phyloP scores from a whole-genome alignment of 2,329 filamentous ascomycete species.

The Phaeosphaeriaceae sp. region DNA sequence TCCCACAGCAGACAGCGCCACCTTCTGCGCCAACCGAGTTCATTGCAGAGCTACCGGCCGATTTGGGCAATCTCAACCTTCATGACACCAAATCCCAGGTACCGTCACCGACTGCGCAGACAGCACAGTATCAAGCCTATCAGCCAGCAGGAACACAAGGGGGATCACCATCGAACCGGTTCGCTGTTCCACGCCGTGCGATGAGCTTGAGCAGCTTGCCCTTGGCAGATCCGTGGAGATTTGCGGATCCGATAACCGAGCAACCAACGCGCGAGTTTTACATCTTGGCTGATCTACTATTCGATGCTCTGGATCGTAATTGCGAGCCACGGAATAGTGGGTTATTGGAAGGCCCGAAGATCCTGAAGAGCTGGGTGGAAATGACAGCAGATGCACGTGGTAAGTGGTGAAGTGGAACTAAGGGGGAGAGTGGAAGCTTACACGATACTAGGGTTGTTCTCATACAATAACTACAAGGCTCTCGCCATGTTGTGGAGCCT shows the following conservation, averaged over 20 bases:
- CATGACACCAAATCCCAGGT: constrained; percentile 20
- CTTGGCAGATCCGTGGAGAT: constrained; percentile 43
- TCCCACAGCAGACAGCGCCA: constrained; percentile 9
- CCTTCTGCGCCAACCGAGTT: constrained; percentile 33
- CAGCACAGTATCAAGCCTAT: constrained; percentile 37
- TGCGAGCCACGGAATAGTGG: constrained; percentile 45
- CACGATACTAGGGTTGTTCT: constrained; percentile 31
- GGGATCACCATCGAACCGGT: constrained; percentile 26
- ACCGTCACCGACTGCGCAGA: constrained; percentile 7
- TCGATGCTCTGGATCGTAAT: constrained; percentile 41
- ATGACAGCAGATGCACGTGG: constrained; percentile 35
- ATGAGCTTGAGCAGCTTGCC: constrained; percentile 36
- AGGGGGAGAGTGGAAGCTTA: neutral
- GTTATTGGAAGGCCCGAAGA: constrained; percentile 42
- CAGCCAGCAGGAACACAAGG: constrained; percentile 21
- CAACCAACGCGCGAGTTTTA: constrained; percentile 45
- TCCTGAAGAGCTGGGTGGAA: constrained; percentile 40
- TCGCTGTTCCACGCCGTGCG: constrained; percentile 36
- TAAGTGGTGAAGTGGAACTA: constrained; percentile 19
- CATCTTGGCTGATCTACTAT: constrained; percentile 43
- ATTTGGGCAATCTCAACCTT: constrained; percentile 35
- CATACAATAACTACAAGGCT: constrained; percentile 35
- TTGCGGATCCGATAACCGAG: constrained; percentile 41
- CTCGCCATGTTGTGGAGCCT: constrained; percentile 43
- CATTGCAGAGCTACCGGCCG: constrained; percentile 44